Base-by-base conservation (phyloP, 306 rosid species). In the Elaeagnus macrophylla region DNA sequence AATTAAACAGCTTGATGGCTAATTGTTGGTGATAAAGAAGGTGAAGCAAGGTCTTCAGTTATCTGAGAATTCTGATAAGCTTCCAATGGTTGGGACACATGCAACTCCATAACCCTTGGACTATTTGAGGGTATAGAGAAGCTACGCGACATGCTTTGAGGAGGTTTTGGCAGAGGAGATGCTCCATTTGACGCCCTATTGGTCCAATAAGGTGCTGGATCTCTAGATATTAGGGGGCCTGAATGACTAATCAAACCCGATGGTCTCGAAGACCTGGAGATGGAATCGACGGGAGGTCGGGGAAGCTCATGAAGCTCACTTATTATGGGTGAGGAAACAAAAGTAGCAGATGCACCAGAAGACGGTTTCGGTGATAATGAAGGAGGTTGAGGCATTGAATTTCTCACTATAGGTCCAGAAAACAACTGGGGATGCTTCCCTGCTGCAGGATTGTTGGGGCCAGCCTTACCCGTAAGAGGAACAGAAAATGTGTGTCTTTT, bases 221-320 rank as follows among this genome's bases (percentile, higher is more conserved):
- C 76, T 75, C 85, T 72, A 50, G 91, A 51, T 57, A 69, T 67
- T 73, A 93, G 65, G 42, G 95, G 96, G 40, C 82, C 96, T 13
- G 99, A 93, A 85, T 84, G 78, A 51, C 88, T 95, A 55, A 70
- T 64, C 53, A 85, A 69, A 60, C 78, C 84, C 32, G 55, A 39
- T 53, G 77, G 67, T 75, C 81, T 84, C 37, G 95, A 40, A 36
- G 83, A 77, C 70, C 63, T 83, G 49, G 79, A 64, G 12, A 72
- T 59, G 60, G 70, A 79, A 74, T 72, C 66, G 61, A 66, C 54
- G 18, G 96, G 99, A 65, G 99, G 96, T 74, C 89, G 77, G 1
- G 99, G 99, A 71, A 93, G 95, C 72, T 87, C 99, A 55, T 93
- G 96, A 75, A 93, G 96, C 82, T 93, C 99, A 40, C 91, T 87